Evolutionary conservation across 1,139 yeast species (phyloP), one percentile per base, ranked within the genome.

Genomic region (Magnusiomyces fungicola): DNA sequence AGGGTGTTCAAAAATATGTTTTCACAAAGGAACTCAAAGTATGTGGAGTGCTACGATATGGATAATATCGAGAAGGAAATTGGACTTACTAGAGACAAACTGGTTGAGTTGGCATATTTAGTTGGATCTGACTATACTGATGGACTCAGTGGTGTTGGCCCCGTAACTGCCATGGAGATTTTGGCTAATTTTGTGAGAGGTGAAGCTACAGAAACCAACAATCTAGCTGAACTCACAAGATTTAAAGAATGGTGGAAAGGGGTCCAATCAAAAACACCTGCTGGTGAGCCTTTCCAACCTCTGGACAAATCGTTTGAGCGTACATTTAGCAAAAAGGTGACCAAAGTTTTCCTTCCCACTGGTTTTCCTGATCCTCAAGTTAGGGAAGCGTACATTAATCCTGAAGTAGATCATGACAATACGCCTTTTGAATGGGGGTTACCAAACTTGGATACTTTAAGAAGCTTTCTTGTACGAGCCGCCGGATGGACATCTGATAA

Each of bases 111-210:
- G 56, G 97, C 97, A 0, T 74, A 83, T 44, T 66, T 92, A 29
- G 68, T 92, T 27, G 98, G 98, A 0, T 87, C 96, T 65, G 98
- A 92, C 68, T 92, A 92, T 63, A 88, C 97, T 0, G 88, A 84
- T 52, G 98, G 98, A 0, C 68, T 92, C 34, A 82, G 84, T 52
- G 96, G 97, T 1, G 75, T 92, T 51, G 98, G 98, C 0, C 96
- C 96, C 0, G 97, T 92, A 0, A 74, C 84, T 29, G 95, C 96
- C 0, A 79, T 89, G 79, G 97, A 94, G 65, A 78, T 94, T n/a
- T 61, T 94, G 33, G 96, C 96, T 0, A 96, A 90, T 58, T 94
- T 92, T 67, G 81, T 78, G 0, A 19, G 30, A 3, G 9, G 19
- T n/a, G 43, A 39, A 9, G 21, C 5, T 5, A 18, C 16, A 6